Base-by-base conservation (phyloP, 192 early-diverging fungal species). In the Backusella parvicylindrica region DNA sequence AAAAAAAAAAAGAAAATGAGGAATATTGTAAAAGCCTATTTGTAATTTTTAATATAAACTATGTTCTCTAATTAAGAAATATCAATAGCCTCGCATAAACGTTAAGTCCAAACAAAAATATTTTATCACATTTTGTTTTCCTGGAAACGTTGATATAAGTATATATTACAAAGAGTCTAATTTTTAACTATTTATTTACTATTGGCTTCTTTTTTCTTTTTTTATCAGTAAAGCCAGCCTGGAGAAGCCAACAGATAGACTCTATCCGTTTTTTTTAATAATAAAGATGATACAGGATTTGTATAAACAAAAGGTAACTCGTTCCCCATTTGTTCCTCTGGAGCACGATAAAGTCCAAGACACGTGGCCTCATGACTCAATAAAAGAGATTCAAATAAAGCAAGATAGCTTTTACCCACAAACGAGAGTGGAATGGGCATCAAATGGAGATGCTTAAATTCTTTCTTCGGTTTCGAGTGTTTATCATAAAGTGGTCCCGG, bases 301-400 rank as follows among this genome's bases (percentile, higher is more conserved):
- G 88, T 89, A 81, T 86, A 88, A 5, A 92, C 88, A 80, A 88
- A 92, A 0, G 91, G 89, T 9, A 87, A 69, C 49, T 79, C 81
- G 80, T 92, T 91, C 1, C 86, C 82, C 21, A 82, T 64, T 7
- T 79, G 78, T 16, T 64, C 64, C 37, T 84, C 83, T 1, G 83
- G 76, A 0, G 77, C 79, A 8, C 85, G 77, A 53, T 79, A 81
- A 1, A 86, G 53, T 1, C 89, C 89, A 36, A 92, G 66, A 0
- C 89, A 83, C 16, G 90, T 40, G 4, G 89, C 83, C 7, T 84
- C 89, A 43, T 85, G 83, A 16, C 78, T 33, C 2, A 88, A 33
- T 28, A 83, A 74, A 33, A 92, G 73, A 4, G 73, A 76, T 32
- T 83, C 74, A 68, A 86, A 90, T 31, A 92, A 47, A 4, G 76